Percentiles rank a stretch among this genome's conserved stretches.
These are phyloP conservation scores for Borovskyia barvae DNA, from an alignment of 208 protist genomes.

Conservation along the genomic window DNA sequence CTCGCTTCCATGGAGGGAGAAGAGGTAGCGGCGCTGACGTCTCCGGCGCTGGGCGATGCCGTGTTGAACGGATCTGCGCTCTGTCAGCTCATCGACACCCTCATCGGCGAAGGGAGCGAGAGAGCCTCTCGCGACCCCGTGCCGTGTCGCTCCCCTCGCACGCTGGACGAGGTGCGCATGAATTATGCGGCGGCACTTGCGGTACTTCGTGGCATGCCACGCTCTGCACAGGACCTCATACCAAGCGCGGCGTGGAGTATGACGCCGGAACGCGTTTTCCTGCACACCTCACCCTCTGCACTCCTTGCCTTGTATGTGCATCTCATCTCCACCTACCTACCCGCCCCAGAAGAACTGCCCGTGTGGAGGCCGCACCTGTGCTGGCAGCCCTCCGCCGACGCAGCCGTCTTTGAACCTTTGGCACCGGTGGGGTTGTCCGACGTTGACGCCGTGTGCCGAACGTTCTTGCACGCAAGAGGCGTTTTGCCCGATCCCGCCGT, in stretches of 20 bases:
- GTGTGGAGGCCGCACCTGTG: constrained; percentile 22
- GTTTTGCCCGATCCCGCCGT: constrained; percentile 49
- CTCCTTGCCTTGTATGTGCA: constrained; percentile 46
- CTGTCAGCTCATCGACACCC: constrained; percentile 39
- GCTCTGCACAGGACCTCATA: constrained; percentile 8
- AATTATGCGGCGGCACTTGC: constrained; percentile 43
- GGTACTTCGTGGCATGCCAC: constrained; percentile 11
- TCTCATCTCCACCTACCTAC: constrained; percentile 49
- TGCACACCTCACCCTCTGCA: constrained; percentile 17
- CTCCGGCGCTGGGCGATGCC: constrained; percentile 41
- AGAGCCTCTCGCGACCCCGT: constrained; percentile 2
- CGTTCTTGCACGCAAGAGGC: constrained; percentile 40
- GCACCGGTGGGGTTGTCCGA: constrained; percentile 19
- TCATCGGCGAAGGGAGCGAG: constrained; percentile 11
- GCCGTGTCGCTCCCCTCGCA: constrained; percentile 30
- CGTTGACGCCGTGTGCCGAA: constrained; percentile 45
- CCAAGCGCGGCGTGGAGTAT: constrained; percentile 27
- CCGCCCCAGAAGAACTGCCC: constrained; percentile 35
- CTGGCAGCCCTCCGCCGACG: constrained; percentile 40
- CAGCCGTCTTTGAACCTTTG: not conserved
- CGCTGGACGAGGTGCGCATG: constrained; percentile 41
- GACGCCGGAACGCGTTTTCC: constrained; percentile 46
- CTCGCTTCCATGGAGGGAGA: constrained; percentile 25
- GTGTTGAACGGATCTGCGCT: constrained; percentile 71
- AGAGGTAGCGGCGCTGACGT: not conserved